Evolutionary conservation across 768 basidiomycete species (phyloP).

Genomic region (Kwoniella bestiolae): DNA sequence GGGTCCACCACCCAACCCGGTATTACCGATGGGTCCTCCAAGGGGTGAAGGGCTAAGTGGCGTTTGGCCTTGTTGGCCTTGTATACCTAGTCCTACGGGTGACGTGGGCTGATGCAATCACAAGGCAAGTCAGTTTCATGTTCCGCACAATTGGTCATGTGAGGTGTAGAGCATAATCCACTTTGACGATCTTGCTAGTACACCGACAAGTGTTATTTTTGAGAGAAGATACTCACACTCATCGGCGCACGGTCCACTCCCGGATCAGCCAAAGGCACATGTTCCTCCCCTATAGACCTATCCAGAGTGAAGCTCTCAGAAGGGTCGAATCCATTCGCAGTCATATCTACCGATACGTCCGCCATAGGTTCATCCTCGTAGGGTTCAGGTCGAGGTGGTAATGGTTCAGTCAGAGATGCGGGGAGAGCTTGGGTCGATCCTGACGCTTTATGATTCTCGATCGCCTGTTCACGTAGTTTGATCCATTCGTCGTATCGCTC

Average conservation of each 20-base stretch:
- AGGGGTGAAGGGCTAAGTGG: constrained; percentile 32
- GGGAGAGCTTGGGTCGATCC: constrained; percentile 63
- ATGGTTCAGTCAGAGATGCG: constrained; percentile 69
- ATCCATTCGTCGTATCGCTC: constrained; percentile 89
- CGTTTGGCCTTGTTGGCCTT: constrained; percentile 68
- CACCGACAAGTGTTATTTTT: too few species aligned
- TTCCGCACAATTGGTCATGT: constrained; percentile 25
- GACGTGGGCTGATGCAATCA: constrained; percentile 31
- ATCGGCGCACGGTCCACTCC: constrained; percentile 58
- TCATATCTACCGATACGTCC: constrained; percentile 84
- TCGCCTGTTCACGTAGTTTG: constrained; percentile 75
- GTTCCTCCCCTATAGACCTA: constrained; percentile 69
- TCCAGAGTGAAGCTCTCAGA: constrained; percentile 56
- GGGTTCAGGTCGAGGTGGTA: constrained; percentile 75
- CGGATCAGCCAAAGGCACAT: constrained; percentile 90
- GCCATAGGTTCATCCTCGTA: constrained; percentile 84
- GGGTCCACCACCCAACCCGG: background rate
- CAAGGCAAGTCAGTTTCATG: background rate
- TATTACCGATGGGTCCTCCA: constrained; percentile 52
- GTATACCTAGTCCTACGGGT: constrained; percentile 63
- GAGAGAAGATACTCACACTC: constrained; percentile 6
- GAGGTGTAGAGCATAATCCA: too few species aligned
- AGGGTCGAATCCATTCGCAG: constrained; percentile 53
- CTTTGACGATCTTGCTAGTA: too few species aligned
- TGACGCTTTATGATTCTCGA: constrained; percentile 60